Conservation (phyloP, 202 grass and related monocot genomes). For the Sporobolus alterniflorus region DNA sequence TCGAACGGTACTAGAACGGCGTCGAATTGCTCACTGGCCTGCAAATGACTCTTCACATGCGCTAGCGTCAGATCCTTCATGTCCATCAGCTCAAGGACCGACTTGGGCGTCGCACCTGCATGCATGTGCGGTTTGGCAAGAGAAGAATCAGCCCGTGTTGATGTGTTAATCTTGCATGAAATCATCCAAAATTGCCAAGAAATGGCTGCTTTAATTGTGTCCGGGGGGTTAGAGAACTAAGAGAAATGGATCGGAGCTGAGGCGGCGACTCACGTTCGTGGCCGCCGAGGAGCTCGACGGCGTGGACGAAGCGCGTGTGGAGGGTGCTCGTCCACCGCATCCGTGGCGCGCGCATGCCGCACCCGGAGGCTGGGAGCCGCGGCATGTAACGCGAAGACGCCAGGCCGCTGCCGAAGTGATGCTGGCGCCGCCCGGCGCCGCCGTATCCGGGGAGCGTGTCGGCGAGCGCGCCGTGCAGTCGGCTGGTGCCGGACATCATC, state of each 20-base stretch:
- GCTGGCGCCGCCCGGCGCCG: background rate
- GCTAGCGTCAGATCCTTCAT: slow-evolving; percentile 97
- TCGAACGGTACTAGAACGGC: background rate
- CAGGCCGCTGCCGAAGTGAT: slow-evolving; percentile 37
- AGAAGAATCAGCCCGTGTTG: background rate
- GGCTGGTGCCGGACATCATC: slow-evolving; percentile 49
- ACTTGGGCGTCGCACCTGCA: slow-evolving; percentile 88
- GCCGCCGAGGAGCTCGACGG: slow-evolving; percentile 88
- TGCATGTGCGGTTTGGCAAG: background rate
- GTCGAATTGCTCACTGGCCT: slow-evolving; percentile 46
- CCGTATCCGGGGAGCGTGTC: slow-evolving; percentile 59
- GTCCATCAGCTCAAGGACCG: slow-evolving; percentile 95
- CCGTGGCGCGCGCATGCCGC: slow-evolving; percentile 82
- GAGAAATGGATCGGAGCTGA: background rate
- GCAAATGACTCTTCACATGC: slow-evolving; percentile 98
- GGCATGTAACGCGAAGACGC: slow-evolving; percentile 56
- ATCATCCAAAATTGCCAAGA: slow-evolving; percentile 10
- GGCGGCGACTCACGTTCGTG: slow-evolving; percentile 68
- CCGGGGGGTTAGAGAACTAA: background rate
- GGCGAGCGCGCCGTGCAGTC: slow-evolving; percentile 55
- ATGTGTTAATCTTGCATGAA: slow-evolving; percentile 27
- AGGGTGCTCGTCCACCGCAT: slow-evolving; percentile 94
- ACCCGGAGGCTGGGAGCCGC: slow-evolving; percentile 48
- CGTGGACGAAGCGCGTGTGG: slow-evolving; percentile 86
- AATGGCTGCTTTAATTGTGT: background rate